phyloP scores from a whole-genome alignment of 768 basidiomycete genomes.

The Trametes cingulata region DNA sequence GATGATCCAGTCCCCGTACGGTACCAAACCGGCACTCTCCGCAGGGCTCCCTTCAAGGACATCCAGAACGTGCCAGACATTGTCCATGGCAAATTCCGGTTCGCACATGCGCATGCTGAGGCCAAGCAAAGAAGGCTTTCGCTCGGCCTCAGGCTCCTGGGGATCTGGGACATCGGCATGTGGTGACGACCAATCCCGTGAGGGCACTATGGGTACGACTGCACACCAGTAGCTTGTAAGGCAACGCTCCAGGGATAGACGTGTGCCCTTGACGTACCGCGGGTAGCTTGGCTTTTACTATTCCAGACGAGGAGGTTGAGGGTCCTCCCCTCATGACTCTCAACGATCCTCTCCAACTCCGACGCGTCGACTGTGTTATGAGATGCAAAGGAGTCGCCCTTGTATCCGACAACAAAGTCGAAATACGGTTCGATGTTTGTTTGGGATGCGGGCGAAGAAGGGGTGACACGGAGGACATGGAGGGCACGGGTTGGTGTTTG shows the following conservation, averaged over 20 bases:
- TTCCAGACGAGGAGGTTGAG: conserved; percentile 83
- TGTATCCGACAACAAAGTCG: conserved; percentile 93
- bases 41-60: conserved; percentile 96
- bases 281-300: conserved; percentile 69
- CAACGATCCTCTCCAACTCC: conserved; percentile 79
- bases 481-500: conserved; percentile 64
- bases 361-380: conserved; percentile 60
- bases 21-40: conserved; percentile 94
- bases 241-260: conserved; percentile 1
- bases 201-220: conserved; percentile 88
- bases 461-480: conserved; percentile 88
- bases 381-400: conserved; percentile 57
- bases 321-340: conserved; percentile 70
- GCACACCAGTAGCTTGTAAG: conserved; percentile 7
- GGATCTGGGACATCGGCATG: conserved; percentile 39
- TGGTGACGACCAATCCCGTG: conserved; percentile 68
- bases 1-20: conserved; percentile 77
- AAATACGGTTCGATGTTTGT: conserved; percentile 91
- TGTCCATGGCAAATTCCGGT: conserved; percentile 84
- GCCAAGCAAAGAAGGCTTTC: conserved; percentile 89
- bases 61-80: conserved; percentile 98
- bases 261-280: conserved; percentile 49
- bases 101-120: conserved; percentile 92
- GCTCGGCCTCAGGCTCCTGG: conserved; percentile 42
- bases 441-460: conserved; percentile 83